Percentiles rank a stretch among this genome's conserved stretches.
Evolutionary conservation across 1,139 yeast species (phyloP).

Genomic region (Kodamaea sp.): DNA sequence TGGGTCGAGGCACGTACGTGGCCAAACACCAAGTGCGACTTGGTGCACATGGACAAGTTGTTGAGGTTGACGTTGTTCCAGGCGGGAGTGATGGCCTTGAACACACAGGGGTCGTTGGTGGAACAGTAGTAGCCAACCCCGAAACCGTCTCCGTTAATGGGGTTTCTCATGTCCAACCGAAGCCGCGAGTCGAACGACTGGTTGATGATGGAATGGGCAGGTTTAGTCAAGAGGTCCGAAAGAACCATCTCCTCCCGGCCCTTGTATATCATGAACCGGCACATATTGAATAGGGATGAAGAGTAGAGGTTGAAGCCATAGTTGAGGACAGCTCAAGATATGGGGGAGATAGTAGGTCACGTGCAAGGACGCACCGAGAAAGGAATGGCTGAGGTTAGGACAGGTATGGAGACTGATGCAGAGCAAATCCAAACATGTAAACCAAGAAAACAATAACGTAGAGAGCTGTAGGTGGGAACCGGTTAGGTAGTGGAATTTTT

Average conservation of each 20-base stretch:
- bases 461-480: no score
- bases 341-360: no score
- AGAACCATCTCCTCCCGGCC: constrained; percentile 76
- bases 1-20: constrained; percentile 97
- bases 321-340: no score
- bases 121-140: constrained; percentile 92
- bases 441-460: no score
- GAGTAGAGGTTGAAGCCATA: neutral
- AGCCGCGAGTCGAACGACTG: constrained; percentile 92
- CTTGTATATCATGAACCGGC: constrained; percentile 52
- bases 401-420: no score
- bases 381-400: no score
- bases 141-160: constrained; percentile 97
- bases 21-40: constrained; percentile 82
- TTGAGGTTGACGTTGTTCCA: constrained; percentile 95
- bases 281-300: constrained; percentile 26
- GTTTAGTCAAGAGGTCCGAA: constrained; percentile 85
- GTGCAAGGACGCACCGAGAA: no score
- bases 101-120: constrained; percentile 67
- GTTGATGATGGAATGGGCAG: constrained; percentile 95
- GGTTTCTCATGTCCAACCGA: constrained; percentile 82
- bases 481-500: no score
- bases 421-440: no score
- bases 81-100: constrained; percentile 94
- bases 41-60: constrained; percentile 82